These are phyloP conservation scores for Beauveria australis DNA, from an alignment of 2,329 filamentous ascomycete species.

Conservation along the genomic window DNA sequence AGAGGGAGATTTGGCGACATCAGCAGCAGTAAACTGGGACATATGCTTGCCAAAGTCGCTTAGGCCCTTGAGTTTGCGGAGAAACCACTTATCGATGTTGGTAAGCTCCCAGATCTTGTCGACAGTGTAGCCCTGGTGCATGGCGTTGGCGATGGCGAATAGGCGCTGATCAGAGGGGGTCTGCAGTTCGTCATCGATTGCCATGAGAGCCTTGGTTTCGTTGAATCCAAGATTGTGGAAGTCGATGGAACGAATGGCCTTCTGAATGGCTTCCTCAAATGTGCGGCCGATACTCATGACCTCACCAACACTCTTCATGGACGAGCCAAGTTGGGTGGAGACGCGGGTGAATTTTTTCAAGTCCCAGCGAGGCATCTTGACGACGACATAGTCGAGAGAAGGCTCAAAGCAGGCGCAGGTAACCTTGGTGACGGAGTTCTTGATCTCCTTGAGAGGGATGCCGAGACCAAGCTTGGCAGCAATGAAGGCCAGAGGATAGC, in stretches of 20 bases:
- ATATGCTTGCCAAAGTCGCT: conserved; percentile 82
- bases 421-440: conserved; percentile 89
- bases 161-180: conserved; percentile 95
- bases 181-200: conserved; percentile 90
- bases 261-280: conserved; percentile 97
- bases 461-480: conserved; percentile 92
- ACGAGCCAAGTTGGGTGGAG: conserved; percentile 89
- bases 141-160: conserved; percentile 96
- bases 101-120: conserved; percentile 98
- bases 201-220: conserved; percentile 86
- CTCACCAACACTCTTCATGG: conserved; percentile 99
- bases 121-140: conserved; percentile 87
- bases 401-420: conserved; percentile 98
- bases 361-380: conserved; percentile 99
- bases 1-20: conserved; percentile 54
- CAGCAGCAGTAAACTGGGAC: conserved; percentile 54
- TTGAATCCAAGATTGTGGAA: conserved; percentile 94
- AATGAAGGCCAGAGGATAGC: conserved; percentile 92
- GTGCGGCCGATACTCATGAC: conserved; percentile 97
- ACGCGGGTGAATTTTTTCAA: conserved; percentile 98
- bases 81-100: conserved; percentile 98
- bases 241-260: conserved; percentile 92
- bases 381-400: conserved; percentile 93
- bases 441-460: conserved; percentile 92
- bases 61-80: conserved; percentile 82